These are phyloP conservation scores for Globisporangium abappressorium DNA, from an alignment of 352 stramenopile genomes.

Conservation along the genomic window DNA sequence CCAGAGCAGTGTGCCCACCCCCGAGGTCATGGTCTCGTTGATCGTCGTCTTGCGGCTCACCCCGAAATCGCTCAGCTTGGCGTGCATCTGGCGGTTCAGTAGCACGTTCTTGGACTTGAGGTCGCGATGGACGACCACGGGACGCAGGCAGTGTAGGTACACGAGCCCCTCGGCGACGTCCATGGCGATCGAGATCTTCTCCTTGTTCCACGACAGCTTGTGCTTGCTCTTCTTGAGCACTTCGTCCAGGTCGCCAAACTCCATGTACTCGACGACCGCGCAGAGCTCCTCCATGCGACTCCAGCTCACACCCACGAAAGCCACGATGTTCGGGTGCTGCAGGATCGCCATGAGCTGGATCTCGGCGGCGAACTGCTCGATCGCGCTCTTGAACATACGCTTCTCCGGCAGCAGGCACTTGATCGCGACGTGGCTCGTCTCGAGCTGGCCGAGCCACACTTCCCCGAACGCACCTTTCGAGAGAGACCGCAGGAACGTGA, in stretches of 20 bases:
- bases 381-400: conserved; percentile 36
- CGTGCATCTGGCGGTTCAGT: conserved; percentile 57
- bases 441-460: conserved; percentile 64
- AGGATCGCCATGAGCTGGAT: conserved; percentile 71
- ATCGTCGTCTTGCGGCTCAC: conserved; percentile 69
- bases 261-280: conserved; percentile 80
- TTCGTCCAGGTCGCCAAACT: conserved; percentile 58
- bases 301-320: conserved; percentile 73
- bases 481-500: conserved; percentile 61
- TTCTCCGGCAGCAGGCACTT: conserved; percentile 69
- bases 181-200: conserved; percentile 83
- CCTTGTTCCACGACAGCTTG: conserved; percentile 56
- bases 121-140: conserved; percentile 80
- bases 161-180: conserved; percentile 78
- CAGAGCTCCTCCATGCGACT: conserved; percentile 62
- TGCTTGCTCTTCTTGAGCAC: conserved; percentile 53
- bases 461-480: conserved; percentile 73
- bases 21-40: conserved; percentile 76
- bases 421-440: conserved; percentile 70
- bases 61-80: conserved; percentile 88
- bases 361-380: conserved; percentile 72
- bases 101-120: conserved; percentile 88
- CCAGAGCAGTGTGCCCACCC: conserved; percentile 80
- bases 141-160: conserved; percentile 77
- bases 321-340: conserved; percentile 76